Conservation (phyloP, 768 basidiomycete species). For the Rossbeevera mucosa region DNA sequence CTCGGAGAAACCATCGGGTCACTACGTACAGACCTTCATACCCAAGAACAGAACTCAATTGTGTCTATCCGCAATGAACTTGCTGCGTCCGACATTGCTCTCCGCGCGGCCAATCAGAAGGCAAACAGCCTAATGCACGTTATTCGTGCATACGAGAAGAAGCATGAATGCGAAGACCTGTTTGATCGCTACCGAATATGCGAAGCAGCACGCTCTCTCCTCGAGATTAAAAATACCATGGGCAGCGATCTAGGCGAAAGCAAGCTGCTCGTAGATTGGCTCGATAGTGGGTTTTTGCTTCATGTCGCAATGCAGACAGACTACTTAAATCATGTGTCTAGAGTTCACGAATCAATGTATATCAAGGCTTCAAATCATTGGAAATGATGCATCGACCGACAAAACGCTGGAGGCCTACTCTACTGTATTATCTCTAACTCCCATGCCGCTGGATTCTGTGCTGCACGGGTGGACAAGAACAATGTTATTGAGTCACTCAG, state of each 20-base stretch:
- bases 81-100: neutral
- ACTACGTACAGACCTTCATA: neutral
- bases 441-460: neutral
- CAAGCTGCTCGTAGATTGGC: neutral
- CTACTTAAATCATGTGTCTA: neutral
- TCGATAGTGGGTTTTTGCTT: neutral
- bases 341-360: neutral
- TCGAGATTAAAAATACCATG: neutral
- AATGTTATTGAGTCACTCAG: neutral
- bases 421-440: neutral
- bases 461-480: neutral
- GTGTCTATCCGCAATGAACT: neutral
- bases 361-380: neutral
- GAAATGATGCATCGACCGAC: neutral
- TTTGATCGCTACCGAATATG: neutral
- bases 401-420: neutral
- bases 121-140: neutral
- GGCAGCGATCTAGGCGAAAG: neutral
- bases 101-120: neutral
- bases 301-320: neutral
- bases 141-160: neutral
- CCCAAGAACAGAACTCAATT: neutral
- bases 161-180: neutral
- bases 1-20: neutral
- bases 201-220: neutral